Evolutionary conservation across 371 early-diverging fungal species (phyloP).

Genomic region (Mucor plumbeus): DNA sequence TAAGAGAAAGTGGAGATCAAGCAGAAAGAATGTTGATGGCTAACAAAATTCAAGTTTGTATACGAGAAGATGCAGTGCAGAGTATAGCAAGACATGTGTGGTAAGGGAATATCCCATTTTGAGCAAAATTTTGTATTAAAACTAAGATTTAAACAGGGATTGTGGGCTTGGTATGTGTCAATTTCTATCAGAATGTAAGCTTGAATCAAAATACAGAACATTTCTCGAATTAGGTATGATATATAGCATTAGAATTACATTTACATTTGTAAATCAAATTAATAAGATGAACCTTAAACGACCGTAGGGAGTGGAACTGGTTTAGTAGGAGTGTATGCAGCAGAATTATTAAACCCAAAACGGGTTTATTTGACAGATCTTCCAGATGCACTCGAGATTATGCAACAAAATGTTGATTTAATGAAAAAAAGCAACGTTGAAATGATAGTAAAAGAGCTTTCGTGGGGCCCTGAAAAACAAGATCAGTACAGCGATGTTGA

Average conservation of each 20-base stretch:
- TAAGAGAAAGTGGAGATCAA: conserved; percentile 32
- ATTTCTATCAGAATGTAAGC: conserved; percentile 18
- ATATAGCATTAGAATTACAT: neutral
- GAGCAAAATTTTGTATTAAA: neutral
- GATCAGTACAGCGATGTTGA: conserved; percentile 28
- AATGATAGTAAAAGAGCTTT: conserved; percentile 29
- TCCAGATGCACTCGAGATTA: conserved; percentile 39
- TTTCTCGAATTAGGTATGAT: conserved; percentile 40
- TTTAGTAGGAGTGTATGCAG: conserved; percentile 48
- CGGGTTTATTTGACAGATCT: conserved; percentile 48
- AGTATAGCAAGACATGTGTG: conserved; percentile 56
- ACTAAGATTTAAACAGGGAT: conserved; percentile 34
- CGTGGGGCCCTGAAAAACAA: conserved; percentile 36
- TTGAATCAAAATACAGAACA: conserved; percentile 12
- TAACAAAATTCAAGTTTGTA: conserved; percentile 4
- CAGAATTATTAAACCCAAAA: conserved; percentile 31
- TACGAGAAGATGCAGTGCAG: conserved; percentile 46
- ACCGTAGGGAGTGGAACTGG: conserved; percentile 54
- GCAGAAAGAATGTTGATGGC: conserved; percentile 27
- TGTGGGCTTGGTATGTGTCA: conserved; percentile 49
- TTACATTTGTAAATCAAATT: too few relatives aligned
- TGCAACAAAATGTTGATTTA: conserved; percentile 40
- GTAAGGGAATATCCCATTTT: conserved; percentile 14
- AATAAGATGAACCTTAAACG: too few relatives aligned
- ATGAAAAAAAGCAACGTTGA: conserved; percentile 1